Conservation (phyloP, 2,329 filamentous ascomycete genomes). For the Colletotrichum sp. region DNA sequence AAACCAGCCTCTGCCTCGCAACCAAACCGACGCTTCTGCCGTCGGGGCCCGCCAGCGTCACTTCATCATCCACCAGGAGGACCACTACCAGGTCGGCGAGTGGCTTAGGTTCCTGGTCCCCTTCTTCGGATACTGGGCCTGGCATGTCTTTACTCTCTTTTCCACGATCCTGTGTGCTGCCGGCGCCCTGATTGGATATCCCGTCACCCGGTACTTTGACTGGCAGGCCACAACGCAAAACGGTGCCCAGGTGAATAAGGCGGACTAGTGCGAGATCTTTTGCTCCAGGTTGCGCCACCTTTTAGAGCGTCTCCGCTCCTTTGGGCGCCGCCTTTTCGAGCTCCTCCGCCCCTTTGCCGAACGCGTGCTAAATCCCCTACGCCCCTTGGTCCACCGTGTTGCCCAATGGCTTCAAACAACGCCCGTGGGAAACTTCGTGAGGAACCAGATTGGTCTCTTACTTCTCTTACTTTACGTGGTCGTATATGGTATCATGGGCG, state of each 20-base stretch:
- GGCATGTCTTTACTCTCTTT: conserved; percentile 65
- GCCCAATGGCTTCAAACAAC: background rate
- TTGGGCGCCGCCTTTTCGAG: background rate
- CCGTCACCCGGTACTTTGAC: conserved; percentile 10
- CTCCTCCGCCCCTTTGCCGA: background rate
- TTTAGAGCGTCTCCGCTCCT: background rate
- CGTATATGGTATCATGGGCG: background rate
- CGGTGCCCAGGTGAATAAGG: background rate
- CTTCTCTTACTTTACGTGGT: background rate
- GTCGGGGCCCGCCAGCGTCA: conserved; percentile 66
- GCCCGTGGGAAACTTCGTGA: background rate
- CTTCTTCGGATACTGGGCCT: conserved; percentile 60
- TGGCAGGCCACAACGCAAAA: background rate
- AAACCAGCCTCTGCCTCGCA: conserved; percentile 22
- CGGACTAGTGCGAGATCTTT: background rate
- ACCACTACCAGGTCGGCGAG: conserved; percentile 81
- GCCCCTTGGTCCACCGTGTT: background rate
- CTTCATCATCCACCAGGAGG: conserved; percentile 78
- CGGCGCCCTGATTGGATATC: conserved; percentile 35
- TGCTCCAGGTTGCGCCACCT: background rate
- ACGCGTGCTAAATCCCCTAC: background rate
- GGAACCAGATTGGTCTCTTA: background rate
- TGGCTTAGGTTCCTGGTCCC: conserved; percentile 75
- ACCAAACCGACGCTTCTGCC: conserved; percentile 11
- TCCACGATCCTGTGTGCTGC: conserved; percentile 70